Evolutionary conservation across 2,329 filamentous ascomycete species (phyloP).

Genomic region (Simplicillium sp.): DNA sequence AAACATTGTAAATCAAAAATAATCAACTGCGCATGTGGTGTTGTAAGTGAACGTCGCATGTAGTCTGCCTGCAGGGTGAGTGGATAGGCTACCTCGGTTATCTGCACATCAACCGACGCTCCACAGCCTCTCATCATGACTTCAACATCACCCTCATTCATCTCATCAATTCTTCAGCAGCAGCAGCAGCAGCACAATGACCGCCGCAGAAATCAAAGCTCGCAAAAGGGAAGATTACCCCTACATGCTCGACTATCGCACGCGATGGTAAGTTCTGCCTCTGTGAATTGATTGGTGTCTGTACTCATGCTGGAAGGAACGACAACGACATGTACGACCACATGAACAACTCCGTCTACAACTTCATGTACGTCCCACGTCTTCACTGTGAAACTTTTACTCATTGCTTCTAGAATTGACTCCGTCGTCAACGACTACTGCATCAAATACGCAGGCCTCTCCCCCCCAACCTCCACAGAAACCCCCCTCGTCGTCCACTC

Average conservation of each 20-base stretch:
- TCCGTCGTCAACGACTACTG: conserved; percentile 85
- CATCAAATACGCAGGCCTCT: conserved; percentile 64
- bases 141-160: too few relatives aligned
- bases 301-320: conserved; percentile 43
- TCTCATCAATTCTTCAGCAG: too few relatives aligned
- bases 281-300: conserved; percentile 9
- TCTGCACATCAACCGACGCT: too few relatives aligned
- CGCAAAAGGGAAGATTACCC: conserved; percentile 64
- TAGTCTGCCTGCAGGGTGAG: too few relatives aligned
- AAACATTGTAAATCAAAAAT: too few relatives aligned
- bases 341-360: conserved; percentile 85
- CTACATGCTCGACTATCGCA: conserved; percentile 73
- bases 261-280: conserved; percentile 57
- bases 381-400: not conserved
- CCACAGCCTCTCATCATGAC: too few relatives aligned
- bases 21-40: too few relatives aligned
- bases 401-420: conserved; percentile 53
- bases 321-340: conserved; percentile 96
- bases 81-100: too few relatives aligned
- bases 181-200: too few relatives aligned
- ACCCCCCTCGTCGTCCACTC: conserved; percentile 81
- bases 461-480: conserved; percentile 59
- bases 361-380: conserved; percentile 49
- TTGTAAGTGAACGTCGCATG: too few relatives aligned
- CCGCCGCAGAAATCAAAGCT: conserved; percentile 38